A percentile compares a stretch with the other conserved stretches of the same genome.
Conservation (phyloP, 2,329 filamentous ascomycete species). For the Ceratocystis cubensis region DNA sequence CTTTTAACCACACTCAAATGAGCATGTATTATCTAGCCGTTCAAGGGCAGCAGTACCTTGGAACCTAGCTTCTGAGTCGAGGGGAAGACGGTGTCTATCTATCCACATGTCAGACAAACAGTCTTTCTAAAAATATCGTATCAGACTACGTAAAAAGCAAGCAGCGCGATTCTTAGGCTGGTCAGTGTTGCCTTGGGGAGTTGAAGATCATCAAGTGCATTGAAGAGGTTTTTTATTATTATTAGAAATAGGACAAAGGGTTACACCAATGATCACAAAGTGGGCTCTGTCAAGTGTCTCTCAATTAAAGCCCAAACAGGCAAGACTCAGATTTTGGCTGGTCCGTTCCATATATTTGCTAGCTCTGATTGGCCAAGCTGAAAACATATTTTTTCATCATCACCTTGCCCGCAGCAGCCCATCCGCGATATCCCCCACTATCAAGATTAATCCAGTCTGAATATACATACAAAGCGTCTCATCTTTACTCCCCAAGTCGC, state of each 20-base stretch:
- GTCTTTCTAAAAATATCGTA: too few species aligned
- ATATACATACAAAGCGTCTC: slow-evolving; percentile 14
- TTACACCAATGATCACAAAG: not conserved
- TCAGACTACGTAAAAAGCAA: too few species aligned
- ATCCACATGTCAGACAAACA: too few species aligned
- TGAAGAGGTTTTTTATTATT: too few species aligned
- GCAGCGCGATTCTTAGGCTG: too few species aligned
- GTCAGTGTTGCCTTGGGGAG: too few species aligned
- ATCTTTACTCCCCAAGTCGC: slow-evolving; percentile 9
- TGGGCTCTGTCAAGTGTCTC: not conserved
- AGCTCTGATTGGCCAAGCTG: slow-evolving; percentile 13
- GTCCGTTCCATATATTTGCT: slow-evolving; percentile 14
- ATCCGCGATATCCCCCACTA: slow-evolving; percentile 16
- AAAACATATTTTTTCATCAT: slow-evolving; percentile 15
- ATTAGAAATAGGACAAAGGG: not conserved
- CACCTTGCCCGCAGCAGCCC: not conserved
- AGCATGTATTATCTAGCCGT: too few species aligned
- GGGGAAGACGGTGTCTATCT: too few species aligned
- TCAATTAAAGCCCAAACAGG: slow-evolving; percentile 8
- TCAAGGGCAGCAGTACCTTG: too few species aligned
- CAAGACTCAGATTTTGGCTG: slow-evolving; percentile 7
- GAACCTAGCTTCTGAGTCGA: too few species aligned
- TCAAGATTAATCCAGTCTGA: slow-evolving; percentile 12
- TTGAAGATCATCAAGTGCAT: too few species aligned
- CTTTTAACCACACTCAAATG: too few species aligned